phyloP scores from a whole-genome alignment of 805 yeast genomes.

The Kuraishia hungarica region DNA sequence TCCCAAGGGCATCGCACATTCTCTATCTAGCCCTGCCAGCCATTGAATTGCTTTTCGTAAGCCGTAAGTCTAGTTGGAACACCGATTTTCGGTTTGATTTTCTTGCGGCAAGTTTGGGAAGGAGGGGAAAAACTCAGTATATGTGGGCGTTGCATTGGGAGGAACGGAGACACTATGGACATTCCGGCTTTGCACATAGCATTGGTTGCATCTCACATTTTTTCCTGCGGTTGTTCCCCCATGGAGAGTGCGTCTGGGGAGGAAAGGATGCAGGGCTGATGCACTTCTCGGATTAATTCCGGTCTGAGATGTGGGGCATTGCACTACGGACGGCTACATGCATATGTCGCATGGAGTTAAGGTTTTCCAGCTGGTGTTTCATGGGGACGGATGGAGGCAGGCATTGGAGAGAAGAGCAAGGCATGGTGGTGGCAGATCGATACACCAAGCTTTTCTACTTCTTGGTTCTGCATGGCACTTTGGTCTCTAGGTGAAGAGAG shows the following conservation, averaged over 20 bases:
- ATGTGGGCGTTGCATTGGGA: neutral
- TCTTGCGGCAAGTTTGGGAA: too few species aligned
- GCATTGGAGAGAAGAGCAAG: neutral
- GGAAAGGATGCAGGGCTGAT: neutral
- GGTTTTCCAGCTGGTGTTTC: neutral
- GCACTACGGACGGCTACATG: neutral
- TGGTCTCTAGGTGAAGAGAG: too few species aligned
- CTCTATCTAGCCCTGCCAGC: slow-evolving; percentile 66
- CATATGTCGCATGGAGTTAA: neutral
- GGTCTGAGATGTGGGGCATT: neutral
- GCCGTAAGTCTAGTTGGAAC: neutral
- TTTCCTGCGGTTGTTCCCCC: neutral
- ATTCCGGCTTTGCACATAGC: neutral
- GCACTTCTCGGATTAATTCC: neutral
- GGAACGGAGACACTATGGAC: neutral
- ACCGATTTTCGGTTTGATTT: neutral
- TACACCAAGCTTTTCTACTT: too few species aligned
- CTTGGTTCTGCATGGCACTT: neutral
- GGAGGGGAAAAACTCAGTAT: too few species aligned
- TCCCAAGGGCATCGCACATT: too few species aligned
- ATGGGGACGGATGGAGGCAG: neutral
- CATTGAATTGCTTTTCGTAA: slow-evolving; percentile 34
- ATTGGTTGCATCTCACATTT: neutral
- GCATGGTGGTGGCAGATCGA: neutral
- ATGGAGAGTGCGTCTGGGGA: neutral